Base-by-base conservation (phyloP, 768 basidiomycete species). In the Russula olivacea region DNA sequence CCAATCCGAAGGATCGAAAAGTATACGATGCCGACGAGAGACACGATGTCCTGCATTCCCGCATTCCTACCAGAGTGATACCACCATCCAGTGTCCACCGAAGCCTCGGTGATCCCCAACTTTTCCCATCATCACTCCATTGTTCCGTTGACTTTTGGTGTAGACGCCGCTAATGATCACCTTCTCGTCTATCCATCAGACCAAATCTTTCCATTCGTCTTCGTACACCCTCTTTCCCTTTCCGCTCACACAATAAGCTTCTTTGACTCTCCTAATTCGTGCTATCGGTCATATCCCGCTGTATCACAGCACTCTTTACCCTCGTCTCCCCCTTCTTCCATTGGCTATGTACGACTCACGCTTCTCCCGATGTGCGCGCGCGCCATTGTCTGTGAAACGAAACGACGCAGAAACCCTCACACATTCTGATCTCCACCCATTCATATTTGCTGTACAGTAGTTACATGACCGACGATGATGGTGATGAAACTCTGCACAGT, bases 161-260 rank as follows among this genome's bases (percentile, higher is more conserved):
- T 58, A 48, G 51, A 52, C 51, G 50, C 56, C 50, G 61, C 51
- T 45, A 43, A 43, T 48, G 25, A 40, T 28, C 14, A 40, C 38
- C n/a, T 47, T n/a, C 12, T 17, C 25, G 21, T 41, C 40, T 23
- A 10, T 45, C 32, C 36, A 23, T 58, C 51, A 30, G 5, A 19
- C 21, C 8, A 50, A 21, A 10, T 36, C 21, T 53, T 53, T 45
- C 51, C 56, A 58, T 58, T 47, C 19, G 21, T 14, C 41, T 14
- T 38, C 36, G 9, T 30, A 15, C 59, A 34, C 43, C 11, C 23
- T 30, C 49, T 36, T 63, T 21, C n/a, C 21, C 43, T 9, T 52
- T n/a, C 58, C 19, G 2, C n/a, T 51, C 50, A 25, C 40, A 43
- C 61, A 57, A 53, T 63, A 23, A 4, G 56, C 45, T 47, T 63